phyloP scores from a whole-genome alignment of 176 grass and related monocot species.

The Oryza officinalis region DNA sequence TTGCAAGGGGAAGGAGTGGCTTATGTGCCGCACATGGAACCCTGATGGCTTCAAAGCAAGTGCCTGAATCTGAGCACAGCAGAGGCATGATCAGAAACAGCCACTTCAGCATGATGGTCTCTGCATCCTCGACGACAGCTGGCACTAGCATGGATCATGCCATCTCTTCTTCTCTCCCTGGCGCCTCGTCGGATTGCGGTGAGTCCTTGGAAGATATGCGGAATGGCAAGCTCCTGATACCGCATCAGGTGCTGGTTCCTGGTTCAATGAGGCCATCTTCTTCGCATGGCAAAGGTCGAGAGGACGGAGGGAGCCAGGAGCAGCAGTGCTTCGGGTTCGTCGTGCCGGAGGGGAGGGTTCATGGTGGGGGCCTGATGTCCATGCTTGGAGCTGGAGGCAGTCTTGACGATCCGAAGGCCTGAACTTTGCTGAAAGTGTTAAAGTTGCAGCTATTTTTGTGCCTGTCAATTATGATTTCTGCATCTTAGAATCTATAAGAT shows the following conservation, averaged over 20 bases:
- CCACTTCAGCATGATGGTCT: constrained; percentile 54
- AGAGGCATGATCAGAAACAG: constrained; percentile 31
- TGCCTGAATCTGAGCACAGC: constrained; percentile 19
- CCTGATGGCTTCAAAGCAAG: constrained; percentile 45
- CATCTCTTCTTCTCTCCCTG: constrained; percentile 54
- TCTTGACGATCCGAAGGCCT: constrained; percentile 36
- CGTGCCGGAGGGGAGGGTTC: constrained; percentile 83
- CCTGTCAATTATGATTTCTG: constrained; percentile 24
- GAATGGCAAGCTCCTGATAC: constrained; percentile 56
- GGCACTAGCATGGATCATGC: constrained; percentile 55
- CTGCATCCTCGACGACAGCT: constrained; percentile 36
- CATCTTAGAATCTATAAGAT: neutral
- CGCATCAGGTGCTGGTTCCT: constrained; percentile 71
- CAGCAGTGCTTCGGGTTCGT: constrained; percentile 45
- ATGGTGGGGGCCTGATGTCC: constrained; percentile 83
- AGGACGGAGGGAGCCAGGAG: constrained; percentile 37
- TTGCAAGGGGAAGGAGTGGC: constrained; percentile 68
- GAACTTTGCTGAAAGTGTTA: neutral
- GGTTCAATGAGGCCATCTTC: constrained; percentile 69
- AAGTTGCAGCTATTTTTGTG: neutral
- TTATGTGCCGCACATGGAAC: constrained; percentile 69
- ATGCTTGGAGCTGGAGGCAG: constrained; percentile 56
- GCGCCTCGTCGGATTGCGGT: constrained; percentile 45
- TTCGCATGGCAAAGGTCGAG: constrained; percentile 27
- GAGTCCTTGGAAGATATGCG: constrained; percentile 49